Conservation (phyloP, 305 asterid species). For the Euphrasia arctica region DNA sequence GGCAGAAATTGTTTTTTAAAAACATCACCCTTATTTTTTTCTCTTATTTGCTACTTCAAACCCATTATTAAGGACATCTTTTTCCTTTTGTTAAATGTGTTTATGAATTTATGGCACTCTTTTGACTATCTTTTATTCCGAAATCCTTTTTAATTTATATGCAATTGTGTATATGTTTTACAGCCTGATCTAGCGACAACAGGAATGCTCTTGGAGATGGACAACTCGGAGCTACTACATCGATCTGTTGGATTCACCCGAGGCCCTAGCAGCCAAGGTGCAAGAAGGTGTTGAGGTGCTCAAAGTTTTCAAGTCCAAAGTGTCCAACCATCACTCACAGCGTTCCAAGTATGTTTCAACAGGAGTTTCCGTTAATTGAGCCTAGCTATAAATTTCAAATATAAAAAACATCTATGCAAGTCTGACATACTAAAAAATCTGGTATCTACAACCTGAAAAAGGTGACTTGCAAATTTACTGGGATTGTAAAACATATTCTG, state of each 20-base stretch:
- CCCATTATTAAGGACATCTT: too few relatives aligned
- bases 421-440: too few relatives aligned
- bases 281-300: constrained; percentile 77
- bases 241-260: constrained; percentile 65
- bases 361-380: constrained; percentile 56
- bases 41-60: too few relatives aligned
- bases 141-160: neutral
- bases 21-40: too few relatives aligned
- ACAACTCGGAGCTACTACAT: constrained; percentile 60
- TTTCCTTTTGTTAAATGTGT: neutral
- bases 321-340: constrained; percentile 42
- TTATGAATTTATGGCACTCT: neutral
- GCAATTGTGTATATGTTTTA: constrained; percentile 7
- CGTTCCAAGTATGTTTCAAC: constrained; percentile 52
- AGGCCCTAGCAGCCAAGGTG: constrained; percentile 61
- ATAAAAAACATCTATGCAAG: too few relatives aligned
- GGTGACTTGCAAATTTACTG: too few relatives aligned
- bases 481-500: too few relatives aligned
- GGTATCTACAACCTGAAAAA: too few relatives aligned
- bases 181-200: constrained; percentile 82
- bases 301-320: constrained; percentile 50
- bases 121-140: neutral
- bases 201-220: constrained; percentile 97
- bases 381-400: too few relatives aligned
- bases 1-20: neutral